Evolutionary conservation across 192 early-diverging fungal genomes (phyloP).

Genomic region (Coemansia furcata): DNA sequence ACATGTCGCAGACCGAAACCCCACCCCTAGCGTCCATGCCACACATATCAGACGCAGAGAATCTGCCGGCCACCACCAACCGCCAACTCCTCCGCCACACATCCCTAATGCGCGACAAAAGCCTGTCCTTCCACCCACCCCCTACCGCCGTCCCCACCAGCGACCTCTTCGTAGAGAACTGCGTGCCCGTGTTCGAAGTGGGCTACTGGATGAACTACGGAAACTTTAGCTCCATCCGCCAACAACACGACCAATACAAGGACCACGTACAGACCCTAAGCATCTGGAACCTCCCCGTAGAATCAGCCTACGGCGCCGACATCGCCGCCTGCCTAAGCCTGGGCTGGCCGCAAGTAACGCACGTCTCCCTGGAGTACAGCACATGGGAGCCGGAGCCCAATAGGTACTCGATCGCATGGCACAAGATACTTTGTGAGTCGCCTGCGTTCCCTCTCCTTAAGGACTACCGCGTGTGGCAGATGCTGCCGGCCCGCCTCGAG

Average conservation of each 20-base stretch:
- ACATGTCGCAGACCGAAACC: neutral
- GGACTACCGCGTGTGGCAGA: conserved; percentile 53
- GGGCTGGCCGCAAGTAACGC: conserved; percentile 42
- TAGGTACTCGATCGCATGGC: conserved; percentile 45
- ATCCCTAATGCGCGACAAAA: conserved; percentile 40
- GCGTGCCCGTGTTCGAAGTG: conserved; percentile 48
- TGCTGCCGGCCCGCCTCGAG: conserved; percentile 47
- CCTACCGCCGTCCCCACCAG: neutral
- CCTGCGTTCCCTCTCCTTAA: conserved; percentile 24
- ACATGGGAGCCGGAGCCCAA: conserved; percentile 54
- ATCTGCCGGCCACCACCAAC: neutral
- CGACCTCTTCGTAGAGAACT: conserved; percentile 31
- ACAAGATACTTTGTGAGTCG: conserved; percentile 46
- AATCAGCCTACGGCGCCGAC: conserved; percentile 49
- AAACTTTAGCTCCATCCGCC: conserved; percentile 42
- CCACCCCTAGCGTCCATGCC: neutral
- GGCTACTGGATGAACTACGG: conserved; percentile 55
- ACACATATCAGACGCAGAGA: no score
- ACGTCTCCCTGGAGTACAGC: conserved; percentile 49
- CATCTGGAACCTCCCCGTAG: conserved; percentile 50
- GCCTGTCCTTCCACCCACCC: conserved; percentile 9
- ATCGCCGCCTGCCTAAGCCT: conserved; percentile 42
- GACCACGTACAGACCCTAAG: conserved; percentile 43
- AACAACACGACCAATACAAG: conserved; percentile 46
- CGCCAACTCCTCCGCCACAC: conserved; percentile 35